A percentile compares a stretch with the other conserved stretches of the same genome.
phyloP scores from a whole-genome alignment of 129 eudicot genomes.

The Pulicaria dysenterica region DNA sequence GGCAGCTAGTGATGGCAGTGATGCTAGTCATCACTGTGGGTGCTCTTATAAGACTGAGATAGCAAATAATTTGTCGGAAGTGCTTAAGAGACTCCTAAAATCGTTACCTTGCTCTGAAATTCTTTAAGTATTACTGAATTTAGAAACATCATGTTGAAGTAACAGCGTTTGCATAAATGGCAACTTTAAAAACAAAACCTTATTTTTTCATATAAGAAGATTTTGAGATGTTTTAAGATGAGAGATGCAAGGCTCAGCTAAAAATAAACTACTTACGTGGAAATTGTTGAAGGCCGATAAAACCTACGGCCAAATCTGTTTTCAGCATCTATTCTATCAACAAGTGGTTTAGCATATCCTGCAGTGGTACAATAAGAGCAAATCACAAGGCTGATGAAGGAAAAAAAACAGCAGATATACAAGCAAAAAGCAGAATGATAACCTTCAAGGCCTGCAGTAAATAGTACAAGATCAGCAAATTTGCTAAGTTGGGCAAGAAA shows the following conservation, averaged over 20 bases:
- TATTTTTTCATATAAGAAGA: not conserved
- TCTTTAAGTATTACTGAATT: no score
- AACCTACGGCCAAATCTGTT: constrained; percentile 69
- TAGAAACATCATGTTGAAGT: no score
- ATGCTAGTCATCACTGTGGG: no score
- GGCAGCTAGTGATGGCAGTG: no score
- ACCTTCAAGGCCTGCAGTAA: constrained; percentile 99
- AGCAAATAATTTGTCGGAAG: no score
- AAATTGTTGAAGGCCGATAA: constrained; percentile 88
- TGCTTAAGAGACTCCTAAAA: no score
- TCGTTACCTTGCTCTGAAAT: no score
- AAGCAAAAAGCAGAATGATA: constrained; percentile 13
- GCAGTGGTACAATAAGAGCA: constrained; percentile 29
- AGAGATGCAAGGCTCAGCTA: constrained; percentile 8
- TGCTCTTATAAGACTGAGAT: no score
- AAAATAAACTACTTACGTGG: constrained; percentile 71
- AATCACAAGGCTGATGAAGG: constrained; percentile 24
- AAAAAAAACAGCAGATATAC: constrained; percentile 2
- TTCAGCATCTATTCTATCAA: constrained; percentile 83
- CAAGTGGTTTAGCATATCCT: constrained; percentile 99
- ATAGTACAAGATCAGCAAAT: constrained; percentile 91
- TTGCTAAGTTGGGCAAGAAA: constrained; percentile 78
- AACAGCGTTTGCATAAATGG: no score
- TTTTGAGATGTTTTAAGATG: not conserved
- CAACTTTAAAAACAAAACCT: not conserved